These are phyloP conservation scores for Imleria badia DNA, from an alignment of 768 basidiomycete genomes.

Conservation along the genomic window DNA sequence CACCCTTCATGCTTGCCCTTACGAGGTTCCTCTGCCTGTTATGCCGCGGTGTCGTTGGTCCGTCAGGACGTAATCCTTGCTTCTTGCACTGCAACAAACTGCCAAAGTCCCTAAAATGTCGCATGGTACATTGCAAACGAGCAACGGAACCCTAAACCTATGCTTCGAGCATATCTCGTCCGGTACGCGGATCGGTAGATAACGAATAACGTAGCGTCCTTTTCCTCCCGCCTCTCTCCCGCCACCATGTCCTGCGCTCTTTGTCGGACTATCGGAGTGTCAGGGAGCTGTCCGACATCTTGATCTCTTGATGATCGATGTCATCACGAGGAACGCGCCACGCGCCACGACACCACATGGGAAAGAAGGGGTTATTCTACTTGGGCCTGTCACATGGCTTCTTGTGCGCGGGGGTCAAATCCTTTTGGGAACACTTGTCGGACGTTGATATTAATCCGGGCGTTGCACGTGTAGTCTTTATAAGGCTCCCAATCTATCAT, in stretches of 20 bases:
- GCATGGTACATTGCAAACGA: not conserved
- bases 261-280: not conserved
- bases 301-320: not conserved
- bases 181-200: constrained; percentile 12
- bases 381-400: not conserved
- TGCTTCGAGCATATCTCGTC: constrained; percentile 7
- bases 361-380: not conserved
- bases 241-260: constrained; percentile 4
- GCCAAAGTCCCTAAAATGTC: not conserved
- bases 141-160: not conserved
- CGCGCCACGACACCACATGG: not conserved
- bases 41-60: constrained; percentile 29
- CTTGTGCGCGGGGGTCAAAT: constrained; percentile 39
- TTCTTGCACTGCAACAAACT: not conserved
- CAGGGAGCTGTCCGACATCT: not conserved
- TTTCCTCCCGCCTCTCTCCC: not conserved
- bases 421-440: constrained; percentile 83
- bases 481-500: constrained; percentile 57
- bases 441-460: constrained; percentile 90
- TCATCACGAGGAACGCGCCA: not conserved
- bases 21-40: not conserved
- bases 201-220: not conserved
- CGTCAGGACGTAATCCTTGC: not conserved
- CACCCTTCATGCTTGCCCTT: not conserved
- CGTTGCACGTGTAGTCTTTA: constrained; percentile 59